Evolutionary conservation across 2,329 filamentous ascomycete genomes (phyloP).

Genomic region (Exophiala sp.): DNA sequence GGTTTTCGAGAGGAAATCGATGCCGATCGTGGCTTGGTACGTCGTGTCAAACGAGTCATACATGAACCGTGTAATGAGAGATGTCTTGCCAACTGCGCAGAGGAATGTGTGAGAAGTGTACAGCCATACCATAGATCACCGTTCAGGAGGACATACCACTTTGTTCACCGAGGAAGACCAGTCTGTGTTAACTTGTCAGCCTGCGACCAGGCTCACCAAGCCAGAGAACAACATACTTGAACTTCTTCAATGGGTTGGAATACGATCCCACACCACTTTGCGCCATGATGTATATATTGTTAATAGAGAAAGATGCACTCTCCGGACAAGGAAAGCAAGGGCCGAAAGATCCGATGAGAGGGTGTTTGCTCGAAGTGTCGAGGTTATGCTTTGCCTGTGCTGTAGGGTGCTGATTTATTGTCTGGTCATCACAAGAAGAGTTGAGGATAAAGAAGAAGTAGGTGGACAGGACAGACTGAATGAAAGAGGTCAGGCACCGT

Average conservation of each 20-base stretch:
- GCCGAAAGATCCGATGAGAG: background rate
- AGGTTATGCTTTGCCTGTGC: background rate
- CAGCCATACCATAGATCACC: background rate
- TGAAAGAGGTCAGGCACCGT: background rate
- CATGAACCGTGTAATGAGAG: constrained; percentile 98
- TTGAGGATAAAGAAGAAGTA: background rate
- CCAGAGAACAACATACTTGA: constrained; percentile 63
- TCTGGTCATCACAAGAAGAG: background rate
- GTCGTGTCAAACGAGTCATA: constrained; percentile 99
- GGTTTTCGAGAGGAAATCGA: constrained; percentile 99
- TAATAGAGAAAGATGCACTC: background rate
- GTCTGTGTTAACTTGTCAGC: constrained; percentile 49
- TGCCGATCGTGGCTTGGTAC: constrained; percentile 98
- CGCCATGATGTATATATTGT: constrained; percentile 60
- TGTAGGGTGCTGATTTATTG: background rate
- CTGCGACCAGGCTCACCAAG: constrained; percentile 1
- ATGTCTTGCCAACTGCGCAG: constrained; percentile 85
- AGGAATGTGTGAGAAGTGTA: constrained; percentile 14
- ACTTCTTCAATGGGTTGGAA: constrained; percentile 99
- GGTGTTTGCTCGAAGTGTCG: background rate
- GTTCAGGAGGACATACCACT: constrained; percentile 63
- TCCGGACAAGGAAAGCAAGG: background rate
- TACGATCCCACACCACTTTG: constrained; percentile 74
- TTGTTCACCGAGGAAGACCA: constrained; percentile 97
- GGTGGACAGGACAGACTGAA: background rate